Evolutionary conservation across 2,329 filamentous ascomycete species (phyloP).

Genomic region (Penicillium verrucosum): DNA sequence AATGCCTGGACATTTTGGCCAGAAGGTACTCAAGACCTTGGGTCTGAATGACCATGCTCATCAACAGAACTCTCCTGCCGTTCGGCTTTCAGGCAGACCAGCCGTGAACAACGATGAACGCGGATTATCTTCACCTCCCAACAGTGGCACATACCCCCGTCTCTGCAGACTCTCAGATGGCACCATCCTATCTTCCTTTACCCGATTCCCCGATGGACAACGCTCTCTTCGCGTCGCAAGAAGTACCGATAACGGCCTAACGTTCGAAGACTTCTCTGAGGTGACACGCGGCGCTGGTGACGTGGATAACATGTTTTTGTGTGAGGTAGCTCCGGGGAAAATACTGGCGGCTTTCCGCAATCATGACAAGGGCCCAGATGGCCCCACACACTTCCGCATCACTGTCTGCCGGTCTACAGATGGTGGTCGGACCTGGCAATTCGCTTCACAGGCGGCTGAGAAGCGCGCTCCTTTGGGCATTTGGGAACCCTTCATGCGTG

Average conservation of each 20-base stretch:
- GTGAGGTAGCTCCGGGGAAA: conserved; percentile 37
- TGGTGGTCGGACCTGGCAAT: conserved; percentile 45
- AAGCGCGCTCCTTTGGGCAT: conserved; percentile 40
- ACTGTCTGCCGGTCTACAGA: conserved; percentile 50
- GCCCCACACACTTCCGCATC: conserved; percentile 47
- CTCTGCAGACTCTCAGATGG: conserved; percentile 46
- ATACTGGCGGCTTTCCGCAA: conserved; percentile 52
- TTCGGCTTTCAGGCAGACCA: conserved; percentile 9
- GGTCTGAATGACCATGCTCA: conserved; percentile 20
- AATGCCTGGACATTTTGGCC: conserved; percentile 31
- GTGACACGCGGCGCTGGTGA: conserved; percentile 46
- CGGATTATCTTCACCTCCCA: conserved; percentile 34
- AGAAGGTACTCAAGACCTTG: conserved; percentile 33
- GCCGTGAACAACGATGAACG: conserved; percentile 34
- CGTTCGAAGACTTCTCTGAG: conserved; percentile 44
- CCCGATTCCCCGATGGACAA: conserved; percentile 37
- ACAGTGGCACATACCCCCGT: conserved; percentile 48
- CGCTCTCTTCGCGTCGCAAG: conserved; percentile 45
- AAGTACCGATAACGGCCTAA: conserved; percentile 45
- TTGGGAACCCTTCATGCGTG: conserved; percentile 53
- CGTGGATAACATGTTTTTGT: conserved; percentile 49
- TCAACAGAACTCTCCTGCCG: conserved; percentile 2
- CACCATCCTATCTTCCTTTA: conserved; percentile 47
- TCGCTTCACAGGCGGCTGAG: conserved; percentile 46
- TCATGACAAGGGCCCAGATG: conserved; percentile 40